phyloP scores from a whole-genome alignment of 2,329 filamentous ascomycete species.

The Diaporthe aspalathi region DNA sequence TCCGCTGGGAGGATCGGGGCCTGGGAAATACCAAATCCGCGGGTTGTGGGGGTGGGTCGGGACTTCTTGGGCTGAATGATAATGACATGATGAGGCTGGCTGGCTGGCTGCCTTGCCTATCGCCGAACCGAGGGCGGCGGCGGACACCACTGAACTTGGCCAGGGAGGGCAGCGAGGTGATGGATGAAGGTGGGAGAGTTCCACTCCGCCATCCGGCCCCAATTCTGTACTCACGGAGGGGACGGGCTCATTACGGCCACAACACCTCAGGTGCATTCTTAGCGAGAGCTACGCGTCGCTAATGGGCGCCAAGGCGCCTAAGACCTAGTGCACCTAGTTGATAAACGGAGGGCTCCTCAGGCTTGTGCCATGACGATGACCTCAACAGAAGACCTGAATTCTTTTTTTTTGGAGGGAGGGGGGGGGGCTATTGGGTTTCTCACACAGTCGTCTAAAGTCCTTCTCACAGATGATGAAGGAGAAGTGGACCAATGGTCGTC shows the following conservation, averaged over 20 bases:
- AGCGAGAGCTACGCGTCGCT: too few species aligned
- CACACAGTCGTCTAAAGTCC: not conserved
- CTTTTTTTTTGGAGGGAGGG: too few species aligned
- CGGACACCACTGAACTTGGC: too few species aligned
- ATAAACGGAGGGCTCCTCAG: not conserved
- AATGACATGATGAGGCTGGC: constrained; percentile 16
- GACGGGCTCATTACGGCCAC: too few species aligned
- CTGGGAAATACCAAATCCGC: not conserved
- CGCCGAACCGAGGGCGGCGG: not conserved
- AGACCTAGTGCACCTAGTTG: too few species aligned
- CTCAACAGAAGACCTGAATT: not conserved
- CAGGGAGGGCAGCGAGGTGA: too few species aligned
- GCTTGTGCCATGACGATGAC: not conserved
- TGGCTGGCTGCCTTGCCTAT: constrained; percentile 6
- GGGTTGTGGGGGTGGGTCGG: constrained; percentile 23
- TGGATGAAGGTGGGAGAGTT: too few species aligned
- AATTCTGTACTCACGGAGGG: too few species aligned
- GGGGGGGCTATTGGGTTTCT: too few species aligned
- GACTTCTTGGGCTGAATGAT: not conserved
- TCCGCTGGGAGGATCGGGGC: not conserved
- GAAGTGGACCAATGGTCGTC: not conserved
- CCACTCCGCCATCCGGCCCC: too few species aligned
- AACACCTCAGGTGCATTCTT: too few species aligned
- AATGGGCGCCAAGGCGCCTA: too few species aligned
- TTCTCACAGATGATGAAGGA: not conserved